These are phyloP conservation scores for Juncus effusus DNA, from an alignment of 176 grass and related monocot genomes.

Conservation along the genomic window DNA sequence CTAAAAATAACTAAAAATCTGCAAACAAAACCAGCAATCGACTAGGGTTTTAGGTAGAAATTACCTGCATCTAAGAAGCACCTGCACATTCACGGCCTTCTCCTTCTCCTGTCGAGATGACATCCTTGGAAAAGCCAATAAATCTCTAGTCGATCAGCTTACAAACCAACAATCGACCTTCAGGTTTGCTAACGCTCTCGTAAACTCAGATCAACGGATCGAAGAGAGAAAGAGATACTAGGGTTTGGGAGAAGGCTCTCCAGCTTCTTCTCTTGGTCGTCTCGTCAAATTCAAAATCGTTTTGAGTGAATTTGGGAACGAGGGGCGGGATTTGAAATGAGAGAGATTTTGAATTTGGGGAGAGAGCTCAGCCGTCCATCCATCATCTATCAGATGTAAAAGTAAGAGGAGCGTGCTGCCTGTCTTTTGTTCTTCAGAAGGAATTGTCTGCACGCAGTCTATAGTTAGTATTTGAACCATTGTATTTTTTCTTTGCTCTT, in stretches of 20 bases:
- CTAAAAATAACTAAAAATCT: neutral
- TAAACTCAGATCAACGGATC: too few relatives aligned
- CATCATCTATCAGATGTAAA: constrained; percentile 3
- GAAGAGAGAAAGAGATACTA: too few relatives aligned
- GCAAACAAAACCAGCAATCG: neutral
- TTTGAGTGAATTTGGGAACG: neutral
- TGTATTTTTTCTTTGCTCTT: too few relatives aligned
- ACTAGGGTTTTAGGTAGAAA: neutral
- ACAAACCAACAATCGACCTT: too few relatives aligned
- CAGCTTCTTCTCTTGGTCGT: neutral
- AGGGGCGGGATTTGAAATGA: constrained; percentile 24
- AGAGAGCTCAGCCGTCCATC: neutral
- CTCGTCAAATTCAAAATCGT: constrained; percentile 12
- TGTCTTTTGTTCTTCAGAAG: neutral
- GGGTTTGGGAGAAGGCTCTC: too few relatives aligned
- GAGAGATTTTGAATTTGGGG: constrained; percentile 23
- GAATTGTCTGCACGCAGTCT: neutral
- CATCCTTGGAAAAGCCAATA: constrained; percentile 30
- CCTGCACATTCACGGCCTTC: constrained; percentile 97
- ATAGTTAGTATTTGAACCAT: neutral
- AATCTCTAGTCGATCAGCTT: too few relatives aligned
- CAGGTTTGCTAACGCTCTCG: too few relatives aligned
- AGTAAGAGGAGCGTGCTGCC: constrained; percentile 10
- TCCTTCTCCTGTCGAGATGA: constrained; percentile 92
- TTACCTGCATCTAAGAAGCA: constrained; percentile 94